Conservation (phyloP, 352 stramenopile genomes). For the Phytophthora cactorum region DNA sequence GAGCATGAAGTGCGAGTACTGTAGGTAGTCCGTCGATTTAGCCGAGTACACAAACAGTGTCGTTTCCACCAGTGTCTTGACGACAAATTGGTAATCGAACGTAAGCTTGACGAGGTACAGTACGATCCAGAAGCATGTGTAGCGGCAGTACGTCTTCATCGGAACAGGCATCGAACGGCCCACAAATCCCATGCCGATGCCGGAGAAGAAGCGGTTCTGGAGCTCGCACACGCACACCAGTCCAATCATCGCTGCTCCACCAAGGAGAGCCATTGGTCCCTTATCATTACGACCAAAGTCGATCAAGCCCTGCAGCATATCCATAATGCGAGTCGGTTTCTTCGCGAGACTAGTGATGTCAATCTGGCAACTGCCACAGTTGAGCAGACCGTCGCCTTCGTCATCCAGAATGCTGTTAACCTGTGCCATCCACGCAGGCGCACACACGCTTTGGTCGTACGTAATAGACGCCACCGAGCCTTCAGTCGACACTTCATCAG, state of each 20-base stretch:
- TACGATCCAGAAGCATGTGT: conserved; percentile 85
- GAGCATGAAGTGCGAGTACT: conserved; percentile 88
- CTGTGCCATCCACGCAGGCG: conserved; percentile 49
- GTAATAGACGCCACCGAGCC: conserved; percentile 29
- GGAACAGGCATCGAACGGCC: conserved; percentile 79
- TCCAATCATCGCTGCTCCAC: conserved; percentile 64
- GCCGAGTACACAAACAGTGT: conserved; percentile 85
- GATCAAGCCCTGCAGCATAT: conserved; percentile 64
- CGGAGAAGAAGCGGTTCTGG: conserved; percentile 73
- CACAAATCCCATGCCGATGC: conserved; percentile 79
- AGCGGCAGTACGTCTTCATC: conserved; percentile 77
- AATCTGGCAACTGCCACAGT: conserved; percentile 76
- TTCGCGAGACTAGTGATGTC: conserved; percentile 73
- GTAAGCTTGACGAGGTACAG: conserved; percentile 79
- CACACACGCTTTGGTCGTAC: conserved; percentile 72
- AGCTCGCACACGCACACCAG: conserved; percentile 72
- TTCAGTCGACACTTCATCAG: conserved; percentile 43
- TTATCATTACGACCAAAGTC: conserved; percentile 42
- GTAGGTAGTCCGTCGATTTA: conserved; percentile 66
- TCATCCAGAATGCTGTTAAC: conserved; percentile 64
- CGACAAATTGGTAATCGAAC: conserved; percentile 89
- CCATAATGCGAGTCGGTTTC: conserved; percentile 49
- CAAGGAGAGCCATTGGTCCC: conserved; percentile 40
- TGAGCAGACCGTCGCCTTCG: conserved; percentile 57
- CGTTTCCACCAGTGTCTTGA: conserved; percentile 85